Conservation (phyloP, 805 yeast genomes). For the Pichia phayaonensis region DNA sequence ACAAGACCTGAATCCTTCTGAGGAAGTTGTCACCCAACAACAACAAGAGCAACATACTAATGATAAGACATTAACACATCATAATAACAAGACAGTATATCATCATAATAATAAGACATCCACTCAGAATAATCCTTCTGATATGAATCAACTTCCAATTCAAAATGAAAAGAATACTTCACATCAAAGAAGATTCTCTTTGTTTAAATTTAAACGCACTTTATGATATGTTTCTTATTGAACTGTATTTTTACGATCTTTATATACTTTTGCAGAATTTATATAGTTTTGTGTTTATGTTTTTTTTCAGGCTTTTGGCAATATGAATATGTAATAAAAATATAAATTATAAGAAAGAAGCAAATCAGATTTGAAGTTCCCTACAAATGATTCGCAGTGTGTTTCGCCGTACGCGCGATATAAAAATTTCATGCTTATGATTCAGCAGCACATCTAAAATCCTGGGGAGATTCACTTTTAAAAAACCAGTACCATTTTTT, state of each 20-base stretch:
- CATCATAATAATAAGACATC: not conserved
- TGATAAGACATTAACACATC: no score
- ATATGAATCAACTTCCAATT: not conserved
- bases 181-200: slow-evolving; percentile 4
- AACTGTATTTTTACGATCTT: no score
- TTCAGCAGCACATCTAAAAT: not conserved
- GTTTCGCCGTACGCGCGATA: not conserved
- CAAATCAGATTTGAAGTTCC: no score
- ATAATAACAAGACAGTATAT: no score
- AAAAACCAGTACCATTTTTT: no score
- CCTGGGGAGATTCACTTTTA: not conserved
- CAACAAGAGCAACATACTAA: no score
- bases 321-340: no score
- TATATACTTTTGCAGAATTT: not conserved
- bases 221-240: not conserved
- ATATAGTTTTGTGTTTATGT: not conserved
- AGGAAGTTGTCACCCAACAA: not conserved
- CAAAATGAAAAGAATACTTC: not conserved
- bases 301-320: no score
- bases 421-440: not conserved
- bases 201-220: slow-evolving; percentile 6
- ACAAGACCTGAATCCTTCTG: not conserved
- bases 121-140: not conserved
- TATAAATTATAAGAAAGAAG: no score
- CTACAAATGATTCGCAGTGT: no score